Percentiles rank a stretch among this genome's conserved stretches.
phyloP scores from a whole-genome alignment of 345 rosid species.

The Salix brachista region DNA sequence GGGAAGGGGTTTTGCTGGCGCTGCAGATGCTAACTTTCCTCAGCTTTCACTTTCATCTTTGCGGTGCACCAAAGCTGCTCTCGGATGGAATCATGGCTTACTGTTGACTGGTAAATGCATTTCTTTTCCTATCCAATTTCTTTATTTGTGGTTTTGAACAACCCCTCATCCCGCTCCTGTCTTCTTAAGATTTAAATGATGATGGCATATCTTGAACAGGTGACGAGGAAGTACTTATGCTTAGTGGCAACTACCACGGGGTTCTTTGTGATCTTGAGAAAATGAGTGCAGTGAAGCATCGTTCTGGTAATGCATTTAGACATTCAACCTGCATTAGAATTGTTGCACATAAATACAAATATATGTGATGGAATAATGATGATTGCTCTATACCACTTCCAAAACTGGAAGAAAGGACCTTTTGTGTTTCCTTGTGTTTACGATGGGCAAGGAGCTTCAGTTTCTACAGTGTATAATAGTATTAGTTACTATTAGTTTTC shows the following conservation, averaged over 20 bases:
- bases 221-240: conserved; percentile 55
- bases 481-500: too few relatives aligned
- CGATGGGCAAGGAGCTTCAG: neutral
- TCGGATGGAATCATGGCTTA: conserved; percentile 87
- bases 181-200: neutral
- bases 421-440: neutral
- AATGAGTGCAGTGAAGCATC: conserved; percentile 29
- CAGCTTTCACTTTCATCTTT: conserved; percentile 33
- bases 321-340: neutral
- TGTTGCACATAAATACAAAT: neutral
- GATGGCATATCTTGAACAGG: conserved; percentile 32
- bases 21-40: conserved; percentile 48
- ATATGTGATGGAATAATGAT: neutral
- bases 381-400: neutral
- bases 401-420: neutral
- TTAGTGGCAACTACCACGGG: conserved; percentile 59
- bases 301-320: conserved; percentile 30
- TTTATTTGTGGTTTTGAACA: neutral
- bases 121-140: neutral
- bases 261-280: conserved; percentile 39
- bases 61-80: conserved; percentile 41
- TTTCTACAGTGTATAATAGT: neutral
- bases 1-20: conserved; percentile 74
- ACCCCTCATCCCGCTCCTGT: neutral
- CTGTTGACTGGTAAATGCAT: conserved; percentile 52